Evolutionary conservation across 2,329 filamentous ascomycete species (phyloP).

Genomic region (Plenodomus lindquistii): DNA sequence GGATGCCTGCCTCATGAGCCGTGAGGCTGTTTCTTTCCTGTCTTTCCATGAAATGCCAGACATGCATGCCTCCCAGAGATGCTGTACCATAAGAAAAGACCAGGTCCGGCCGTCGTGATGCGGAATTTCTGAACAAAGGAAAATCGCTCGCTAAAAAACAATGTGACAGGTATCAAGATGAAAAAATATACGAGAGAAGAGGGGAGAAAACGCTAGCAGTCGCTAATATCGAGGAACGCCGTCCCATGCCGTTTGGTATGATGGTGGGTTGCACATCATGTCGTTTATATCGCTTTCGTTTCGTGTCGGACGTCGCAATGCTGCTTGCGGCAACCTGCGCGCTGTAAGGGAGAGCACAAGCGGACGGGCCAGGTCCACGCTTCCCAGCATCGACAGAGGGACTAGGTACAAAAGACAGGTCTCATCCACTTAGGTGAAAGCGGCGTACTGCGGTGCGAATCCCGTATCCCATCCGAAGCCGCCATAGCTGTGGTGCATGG

Average conservation of each 20-base stretch:
- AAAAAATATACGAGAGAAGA: slow-evolving; percentile 44
- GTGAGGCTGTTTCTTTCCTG: slow-evolving; percentile 47
- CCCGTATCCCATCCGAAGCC: slow-evolving; percentile 87
- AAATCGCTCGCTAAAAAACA: slow-evolving; percentile 51
- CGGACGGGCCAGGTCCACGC: slow-evolving; percentile 51
- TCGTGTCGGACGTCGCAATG: slow-evolving; percentile 46
- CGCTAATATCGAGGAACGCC: slow-evolving; percentile 57
- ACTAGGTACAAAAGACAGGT: slow-evolving; percentile 26
- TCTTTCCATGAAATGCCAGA: slow-evolving; percentile 49
- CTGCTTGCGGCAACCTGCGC: slow-evolving; percentile 46
- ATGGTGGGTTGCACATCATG: slow-evolving; percentile 44
- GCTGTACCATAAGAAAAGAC: slow-evolving; percentile 47
- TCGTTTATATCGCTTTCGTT: slow-evolving; percentile 52
- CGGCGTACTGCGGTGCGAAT: slow-evolving; percentile 71
- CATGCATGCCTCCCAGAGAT: slow-evolving; percentile 51
- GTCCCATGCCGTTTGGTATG: slow-evolving; percentile 57
- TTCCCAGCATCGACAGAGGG: slow-evolving; percentile 38
- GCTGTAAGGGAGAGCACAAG: slow-evolving; percentile 25
- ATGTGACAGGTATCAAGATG: slow-evolving; percentile 48
- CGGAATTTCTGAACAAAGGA: slow-evolving; percentile 31
- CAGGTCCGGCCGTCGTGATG: slow-evolving; percentile 43
- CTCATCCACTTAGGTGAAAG: slow-evolving; percentile 71
- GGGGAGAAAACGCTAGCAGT: slow-evolving; percentile 35
- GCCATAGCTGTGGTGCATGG: slow-evolving; percentile 64
- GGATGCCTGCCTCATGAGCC: slow-evolving; percentile 48